phyloP scores from a whole-genome alignment of 306 rosid species.

The Astragalus membranaceus region DNA sequence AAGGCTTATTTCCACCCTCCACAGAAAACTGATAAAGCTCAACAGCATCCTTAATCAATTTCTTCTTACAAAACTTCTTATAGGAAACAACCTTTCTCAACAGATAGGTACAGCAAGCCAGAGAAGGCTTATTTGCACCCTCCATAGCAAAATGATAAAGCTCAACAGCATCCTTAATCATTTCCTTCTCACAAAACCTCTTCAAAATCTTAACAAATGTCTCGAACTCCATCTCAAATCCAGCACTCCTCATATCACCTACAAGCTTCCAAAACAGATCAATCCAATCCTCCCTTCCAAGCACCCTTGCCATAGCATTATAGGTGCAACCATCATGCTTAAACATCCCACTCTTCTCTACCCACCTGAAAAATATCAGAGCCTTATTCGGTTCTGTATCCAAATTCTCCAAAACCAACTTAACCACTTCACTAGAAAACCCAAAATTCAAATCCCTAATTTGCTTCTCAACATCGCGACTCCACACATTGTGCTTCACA shows the following conservation, averaged over 20 bases:
- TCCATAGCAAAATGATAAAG: conserved; percentile 77
- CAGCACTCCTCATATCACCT: conserved; percentile 54
- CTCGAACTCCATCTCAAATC: conserved; percentile 50
- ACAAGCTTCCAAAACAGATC: conserved; percentile 79
- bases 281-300: conserved; percentile 63
- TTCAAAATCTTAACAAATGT: conserved; percentile 56
- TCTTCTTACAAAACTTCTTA: conserved; percentile 37
- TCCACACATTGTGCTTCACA: conserved; percentile 58
- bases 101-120: conserved; percentile 39
- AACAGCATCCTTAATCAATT: conserved; percentile 65
- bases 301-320: conserved; percentile 57
- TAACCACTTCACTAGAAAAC: conserved; percentile 39
- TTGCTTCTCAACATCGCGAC: conserved; percentile 52
- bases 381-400: conserved; percentile 53
- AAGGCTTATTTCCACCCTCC: conserved; percentile 59
- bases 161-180: not conserved
- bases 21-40: conserved; percentile 72
- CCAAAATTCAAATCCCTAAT: conserved; percentile 36
- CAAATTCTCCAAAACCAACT: conserved; percentile 44
- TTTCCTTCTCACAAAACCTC: conserved; percentile 27
- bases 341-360: conserved; percentile 59
- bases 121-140: conserved; percentile 52
- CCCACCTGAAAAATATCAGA: conserved; percentile 71
- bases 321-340: conserved; percentile 61
- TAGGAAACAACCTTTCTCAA: conserved; percentile 48